Percentiles rank a stretch among this genome's conserved stretches.
Conservation (phyloP, 2,329 filamentous ascomycete genomes). For the Mycosphaerelloides madeirae region DNA sequence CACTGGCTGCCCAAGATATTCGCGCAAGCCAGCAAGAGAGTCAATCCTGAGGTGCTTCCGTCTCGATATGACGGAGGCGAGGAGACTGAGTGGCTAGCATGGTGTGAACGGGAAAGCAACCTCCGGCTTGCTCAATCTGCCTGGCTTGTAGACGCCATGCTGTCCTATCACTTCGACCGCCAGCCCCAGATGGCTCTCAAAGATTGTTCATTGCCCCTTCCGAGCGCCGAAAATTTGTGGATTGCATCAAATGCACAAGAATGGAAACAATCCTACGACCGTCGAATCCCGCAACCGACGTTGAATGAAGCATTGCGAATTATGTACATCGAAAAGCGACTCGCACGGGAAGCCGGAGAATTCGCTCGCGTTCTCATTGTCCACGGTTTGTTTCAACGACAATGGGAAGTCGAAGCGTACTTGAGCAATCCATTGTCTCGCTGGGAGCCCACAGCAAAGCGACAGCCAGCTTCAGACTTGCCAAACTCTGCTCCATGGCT, state of each 20-base stretch:
- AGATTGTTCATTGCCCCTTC: slow-evolving; percentile 21
- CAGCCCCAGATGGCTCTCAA: slow-evolving; percentile 12
- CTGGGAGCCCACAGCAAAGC: slow-evolving; percentile 25
- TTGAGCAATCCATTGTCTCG: slow-evolving; percentile 43
- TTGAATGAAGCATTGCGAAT: slow-evolving; percentile 42
- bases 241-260: slow-evolving; percentile 18
- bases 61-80: too few species aligned
- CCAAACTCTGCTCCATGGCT: slow-evolving; percentile 35
- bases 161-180: slow-evolving; percentile 19
- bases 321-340: slow-evolving; percentile 47
- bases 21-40: neutral
- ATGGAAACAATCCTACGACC: slow-evolving; percentile 18
- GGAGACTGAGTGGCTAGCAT: slow-evolving; percentile 17
- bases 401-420: slow-evolving; percentile 47
- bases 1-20: slow-evolving; percentile 4
- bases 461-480: slow-evolving; percentile 15
- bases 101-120: slow-evolving; percentile 17
- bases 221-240: slow-evolving; percentile 28
- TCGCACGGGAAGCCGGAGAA: slow-evolving; percentile 43
- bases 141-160: slow-evolving; percentile 25
- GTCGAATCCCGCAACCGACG: slow-evolving; percentile 23
- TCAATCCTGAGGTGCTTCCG: too few species aligned
- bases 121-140: slow-evolving; percentile 21
- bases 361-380: slow-evolving; percentile 48
- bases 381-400: slow-evolving; percentile 48